Conservation (phyloP, 2,329 filamentous ascomycete genomes). For the Hypocreales sp. region DNA sequence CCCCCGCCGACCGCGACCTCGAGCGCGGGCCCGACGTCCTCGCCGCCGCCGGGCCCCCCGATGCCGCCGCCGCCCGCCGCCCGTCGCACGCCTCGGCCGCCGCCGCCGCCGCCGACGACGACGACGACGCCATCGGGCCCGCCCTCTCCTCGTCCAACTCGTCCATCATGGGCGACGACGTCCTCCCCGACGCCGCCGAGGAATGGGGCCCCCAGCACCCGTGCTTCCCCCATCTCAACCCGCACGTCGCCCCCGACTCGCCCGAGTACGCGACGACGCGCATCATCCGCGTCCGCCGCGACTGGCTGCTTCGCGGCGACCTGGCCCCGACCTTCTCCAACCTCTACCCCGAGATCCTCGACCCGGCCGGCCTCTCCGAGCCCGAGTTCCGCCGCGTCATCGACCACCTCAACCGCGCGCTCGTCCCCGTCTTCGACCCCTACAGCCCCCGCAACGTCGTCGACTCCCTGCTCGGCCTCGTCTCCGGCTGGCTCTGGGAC, state of each 20-base stretch:
- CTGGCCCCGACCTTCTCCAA: slow-evolving; percentile 88
- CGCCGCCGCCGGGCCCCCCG: too few species aligned
- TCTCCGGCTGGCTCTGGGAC: slow-evolving; percentile 93
- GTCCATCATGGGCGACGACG: slow-evolving; percentile 47
- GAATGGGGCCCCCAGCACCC: slow-evolving; percentile 91
- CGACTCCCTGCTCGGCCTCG: slow-evolving; percentile 62
- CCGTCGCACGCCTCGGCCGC: slow-evolving; percentile 29
- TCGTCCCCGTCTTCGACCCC: slow-evolving; percentile 68
- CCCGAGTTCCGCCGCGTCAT: slow-evolving; percentile 74
- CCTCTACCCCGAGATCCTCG: slow-evolving; percentile 88
- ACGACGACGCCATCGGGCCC: slow-evolving; percentile 39
- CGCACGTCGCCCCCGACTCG: slow-evolving; percentile 70
- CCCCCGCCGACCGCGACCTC: slow-evolving; percentile 32
- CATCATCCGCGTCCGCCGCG: slow-evolving; percentile 79
- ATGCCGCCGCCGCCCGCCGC: slow-evolving; percentile 10
- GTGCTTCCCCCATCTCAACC: slow-evolving; percentile 86
- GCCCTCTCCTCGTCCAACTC: slow-evolving; percentile 40
- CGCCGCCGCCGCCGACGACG: slow-evolving; percentile 31
- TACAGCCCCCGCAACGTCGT: slow-evolving; percentile 62
- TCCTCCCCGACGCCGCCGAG: slow-evolving; percentile 52
- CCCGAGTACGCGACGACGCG: slow-evolving; percentile 63
- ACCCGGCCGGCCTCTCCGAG: slow-evolving; percentile 67
- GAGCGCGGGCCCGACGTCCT: slow-evolving; percentile 35
- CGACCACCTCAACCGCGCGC: slow-evolving; percentile 63
- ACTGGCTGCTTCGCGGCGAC: slow-evolving; percentile 85